A percentile compares a stretch with the other conserved stretches of the same genome.
Conservation (phyloP, 805 yeast genomes). For the Sugiyamaella americana region DNA sequence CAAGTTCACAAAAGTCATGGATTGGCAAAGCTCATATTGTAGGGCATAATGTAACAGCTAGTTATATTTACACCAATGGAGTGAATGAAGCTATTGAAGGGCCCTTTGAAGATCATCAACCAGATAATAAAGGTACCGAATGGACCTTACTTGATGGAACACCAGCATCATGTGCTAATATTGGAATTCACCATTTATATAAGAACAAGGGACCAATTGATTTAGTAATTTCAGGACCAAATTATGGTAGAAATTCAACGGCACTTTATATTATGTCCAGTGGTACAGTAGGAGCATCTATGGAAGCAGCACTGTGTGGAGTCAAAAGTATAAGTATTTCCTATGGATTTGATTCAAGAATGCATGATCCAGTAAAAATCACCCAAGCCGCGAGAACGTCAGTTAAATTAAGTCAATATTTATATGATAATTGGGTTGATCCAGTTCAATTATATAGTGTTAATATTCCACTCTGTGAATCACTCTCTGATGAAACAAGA, state of each 20-base stretch:
- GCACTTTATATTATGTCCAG: conserved; percentile 83
- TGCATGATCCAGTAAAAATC: conserved; percentile 46
- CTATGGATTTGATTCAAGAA: conserved; percentile 62
- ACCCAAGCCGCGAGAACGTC: conserved; percentile 63
- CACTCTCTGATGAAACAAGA: conserved; percentile 51
- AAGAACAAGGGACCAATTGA: conserved; percentile 57
- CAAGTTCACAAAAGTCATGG: conserved; percentile 85
- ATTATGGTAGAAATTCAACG: conserved; percentile 88
- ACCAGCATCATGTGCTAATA: conserved; percentile 92
- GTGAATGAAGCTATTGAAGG: conserved; percentile 27
- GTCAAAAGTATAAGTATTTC: conserved; percentile 71
- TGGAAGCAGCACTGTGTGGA: conserved; percentile 77
- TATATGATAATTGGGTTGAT: conserved; percentile 52
- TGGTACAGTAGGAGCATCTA: conserved; percentile 95
- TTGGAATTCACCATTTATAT: conserved; percentile 72
- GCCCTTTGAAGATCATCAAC: conserved; percentile 21
- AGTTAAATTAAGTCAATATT: conserved; percentile 54
- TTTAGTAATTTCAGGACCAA: conserved; percentile 89
- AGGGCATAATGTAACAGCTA: conserved; percentile 50
- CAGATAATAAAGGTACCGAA: conserved; percentile 11
- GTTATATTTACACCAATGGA: conserved; percentile 21
- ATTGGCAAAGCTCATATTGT: conserved; percentile 91
- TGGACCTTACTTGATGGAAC: conserved; percentile 90
- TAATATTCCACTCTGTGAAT: conserved; percentile 68
- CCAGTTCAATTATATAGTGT: conserved; percentile 70